Percentiles rank a stretch among this genome's conserved stretches.
phyloP scores from a whole-genome alignment of 129 eudicot species.

The Chrysanthemum seticuspe region DNA sequence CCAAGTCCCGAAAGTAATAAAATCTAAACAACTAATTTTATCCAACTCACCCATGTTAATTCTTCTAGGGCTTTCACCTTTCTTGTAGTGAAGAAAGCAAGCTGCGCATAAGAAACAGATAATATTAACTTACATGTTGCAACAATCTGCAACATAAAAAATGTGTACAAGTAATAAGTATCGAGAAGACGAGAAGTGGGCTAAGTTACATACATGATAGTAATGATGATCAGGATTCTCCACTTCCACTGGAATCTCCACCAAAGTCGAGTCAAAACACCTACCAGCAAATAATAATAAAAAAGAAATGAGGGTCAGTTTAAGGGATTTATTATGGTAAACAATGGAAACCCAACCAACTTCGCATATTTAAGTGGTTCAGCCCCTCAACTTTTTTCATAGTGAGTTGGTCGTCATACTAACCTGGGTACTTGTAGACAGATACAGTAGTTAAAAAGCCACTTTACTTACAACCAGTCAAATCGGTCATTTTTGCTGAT shows the following conservation, averaged over 20 bases:
- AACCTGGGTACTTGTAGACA: too few species aligned
- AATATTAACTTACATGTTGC: slow-evolving; percentile 7
- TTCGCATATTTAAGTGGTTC: too few species aligned
- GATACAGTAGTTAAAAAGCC: too few species aligned
- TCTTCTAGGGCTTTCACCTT: slow-evolving; percentile 87
- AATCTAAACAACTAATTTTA: not conserved
- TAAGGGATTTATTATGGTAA: too few species aligned
- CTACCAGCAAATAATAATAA: slow-evolving; percentile 33
- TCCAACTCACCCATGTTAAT: slow-evolving; percentile 85
- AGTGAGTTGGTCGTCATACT: too few species aligned
- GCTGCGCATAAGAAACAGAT: slow-evolving; percentile 50
- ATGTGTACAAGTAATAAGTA: not conserved
- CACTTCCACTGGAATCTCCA: slow-evolving; percentile 92
- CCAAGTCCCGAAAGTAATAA: not conserved
- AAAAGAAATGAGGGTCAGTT: not conserved
- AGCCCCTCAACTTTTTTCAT: too few species aligned
- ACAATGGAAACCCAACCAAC: too few species aligned
- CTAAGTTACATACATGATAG: slow-evolving; percentile 68
- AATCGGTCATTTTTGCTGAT: too few species aligned
- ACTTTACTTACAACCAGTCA: too few species aligned
- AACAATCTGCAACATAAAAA: not conserved
- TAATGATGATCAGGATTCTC: slow-evolving; percentile 94
- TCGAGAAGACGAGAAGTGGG: not conserved
- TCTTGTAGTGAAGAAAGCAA: slow-evolving; percentile 90
- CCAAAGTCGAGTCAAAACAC: slow-evolving; percentile 77